phyloP scores from a whole-genome alignment of 805 yeast genomes.

The Lachancea lanzarotensis region DNA sequence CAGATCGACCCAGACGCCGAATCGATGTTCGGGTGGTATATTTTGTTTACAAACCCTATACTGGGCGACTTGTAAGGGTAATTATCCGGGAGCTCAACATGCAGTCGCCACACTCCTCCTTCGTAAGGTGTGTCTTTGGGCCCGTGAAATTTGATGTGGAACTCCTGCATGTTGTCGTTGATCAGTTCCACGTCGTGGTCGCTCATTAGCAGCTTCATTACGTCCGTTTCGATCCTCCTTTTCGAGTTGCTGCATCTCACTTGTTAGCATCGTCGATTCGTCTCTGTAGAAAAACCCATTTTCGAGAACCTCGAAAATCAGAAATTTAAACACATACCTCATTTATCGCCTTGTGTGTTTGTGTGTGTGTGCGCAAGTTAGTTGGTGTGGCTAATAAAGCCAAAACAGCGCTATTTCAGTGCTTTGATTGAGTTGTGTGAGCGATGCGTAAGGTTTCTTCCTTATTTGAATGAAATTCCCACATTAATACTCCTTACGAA shows the following conservation, averaged over 20 bases:
- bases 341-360: neutral
- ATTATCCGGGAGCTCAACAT: conserved; percentile 90
- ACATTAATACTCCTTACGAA: conserved; percentile 4
- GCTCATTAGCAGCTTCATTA: conserved; percentile 90
- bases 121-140: conserved; percentile 85
- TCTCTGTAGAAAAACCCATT: neutral
- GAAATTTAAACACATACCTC: conserved; percentile 5
- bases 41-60: conserved; percentile 85
- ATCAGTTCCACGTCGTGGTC: conserved; percentile 81
- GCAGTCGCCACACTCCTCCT: conserved; percentile 83
- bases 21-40: conserved; percentile 93
- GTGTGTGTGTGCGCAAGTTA: no score
- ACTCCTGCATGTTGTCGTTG: conserved; percentile 81
- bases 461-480: neutral
- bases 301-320: no score
- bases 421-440: no score
- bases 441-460: no score
- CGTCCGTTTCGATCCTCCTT: conserved; percentile 79
- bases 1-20: conserved; percentile 88
- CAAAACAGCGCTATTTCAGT: neutral
- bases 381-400: neutral
- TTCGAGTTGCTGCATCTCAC: conserved; percentile 24
- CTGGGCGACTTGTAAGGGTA: conserved; percentile 96
- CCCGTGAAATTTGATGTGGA: conserved; percentile 77
- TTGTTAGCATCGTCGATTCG: neutral